phyloP scores from a whole-genome alignment of 148 eudicot genomes.

The Vaccinium corymbosum region DNA sequence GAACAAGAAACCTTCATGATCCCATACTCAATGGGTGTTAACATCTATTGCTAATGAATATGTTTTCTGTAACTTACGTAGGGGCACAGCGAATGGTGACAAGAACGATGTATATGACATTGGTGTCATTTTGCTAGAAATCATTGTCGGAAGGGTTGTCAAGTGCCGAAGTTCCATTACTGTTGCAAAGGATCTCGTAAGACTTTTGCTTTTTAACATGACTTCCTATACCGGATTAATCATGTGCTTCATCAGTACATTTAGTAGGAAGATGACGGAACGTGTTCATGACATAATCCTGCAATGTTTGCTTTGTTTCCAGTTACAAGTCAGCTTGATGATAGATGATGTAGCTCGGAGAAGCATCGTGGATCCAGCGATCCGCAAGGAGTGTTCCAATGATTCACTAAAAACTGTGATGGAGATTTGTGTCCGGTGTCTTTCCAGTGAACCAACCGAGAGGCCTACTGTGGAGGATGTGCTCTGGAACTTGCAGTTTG shows the following conservation, averaged over 20 bases:
- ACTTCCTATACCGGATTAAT: background rate
- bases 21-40: too few species aligned
- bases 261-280: too few species aligned
- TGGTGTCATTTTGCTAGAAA: slow-evolving; percentile 71
- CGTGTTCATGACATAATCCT: background rate
- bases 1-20: too few species aligned
- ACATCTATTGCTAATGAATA: too few species aligned
- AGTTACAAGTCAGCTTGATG: slow-evolving; percentile 56
- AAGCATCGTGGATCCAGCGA: slow-evolving; percentile 64
- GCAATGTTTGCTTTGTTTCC: background rate
- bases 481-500: slow-evolving; percentile 81
- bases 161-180: slow-evolving; percentile 37
- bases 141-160: slow-evolving; percentile 57
- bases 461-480: slow-evolving; percentile 77
- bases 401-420: slow-evolving; percentile 59
- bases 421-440: slow-evolving; percentile 57
- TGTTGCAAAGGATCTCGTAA: slow-evolving; percentile 62
- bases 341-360: slow-evolving; percentile 54
- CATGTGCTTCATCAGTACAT: background rate
- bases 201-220: slow-evolving; percentile 12
- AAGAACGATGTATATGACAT: slow-evolving; percentile 64
- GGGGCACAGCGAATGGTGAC: slow-evolving; percentile 32
- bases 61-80: slow-evolving; percentile 18
- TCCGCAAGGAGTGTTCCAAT: slow-evolving; percentile 56
- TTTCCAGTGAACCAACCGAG: slow-evolving; percentile 38